A percentile compares a stretch with the other conserved stretches of the same genome.
phyloP scores from a whole-genome alignment of 495 filamentous ascomycete genomes.

The Margaritispora aquatica region DNA sequence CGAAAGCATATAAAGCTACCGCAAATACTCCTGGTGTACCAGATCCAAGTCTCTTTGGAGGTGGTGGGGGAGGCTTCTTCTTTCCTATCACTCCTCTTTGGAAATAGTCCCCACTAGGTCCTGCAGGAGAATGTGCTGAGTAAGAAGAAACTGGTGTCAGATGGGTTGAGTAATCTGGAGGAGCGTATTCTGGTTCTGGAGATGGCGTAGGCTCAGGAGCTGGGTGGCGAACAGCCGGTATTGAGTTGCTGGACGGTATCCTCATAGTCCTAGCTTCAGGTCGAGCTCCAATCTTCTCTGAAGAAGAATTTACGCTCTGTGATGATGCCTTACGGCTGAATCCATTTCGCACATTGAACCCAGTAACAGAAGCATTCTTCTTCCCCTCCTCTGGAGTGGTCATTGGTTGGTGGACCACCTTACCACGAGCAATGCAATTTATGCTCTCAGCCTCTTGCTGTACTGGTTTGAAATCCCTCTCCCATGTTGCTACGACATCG shows the following conservation, averaged over 20 bases:
- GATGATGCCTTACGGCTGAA: slow-evolving; percentile 20
- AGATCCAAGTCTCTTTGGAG: slow-evolving; percentile 24
- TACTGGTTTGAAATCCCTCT: slow-evolving; percentile 54
- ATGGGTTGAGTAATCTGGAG: slow-evolving; percentile 14
- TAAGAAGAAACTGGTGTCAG: slow-evolving; percentile 19
- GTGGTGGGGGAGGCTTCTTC: slow-evolving; percentile 29
- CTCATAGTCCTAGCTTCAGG: slow-evolving; percentile 25
- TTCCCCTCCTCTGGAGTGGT: slow-evolving; percentile 15
- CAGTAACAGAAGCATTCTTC: slow-evolving; percentile 30
- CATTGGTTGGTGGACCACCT: slow-evolving; percentile 52
- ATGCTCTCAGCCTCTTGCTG: slow-evolving; percentile 72
- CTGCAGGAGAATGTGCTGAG: slow-evolving; percentile 18
- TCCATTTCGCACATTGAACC: slow-evolving; percentile 31
- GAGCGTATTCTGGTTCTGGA: slow-evolving; percentile 5
- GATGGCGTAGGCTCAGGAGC: slow-evolving; percentile 8
- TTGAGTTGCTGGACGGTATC: slow-evolving; percentile 18
- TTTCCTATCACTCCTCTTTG: slow-evolving; percentile 19
- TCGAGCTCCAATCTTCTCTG: slow-evolving; percentile 23
- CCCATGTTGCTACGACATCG: slow-evolving; percentile 66
- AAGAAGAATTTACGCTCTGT: slow-evolving; percentile 17
- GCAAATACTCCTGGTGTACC: slow-evolving; percentile 50
- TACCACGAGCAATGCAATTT: slow-evolving; percentile 62
- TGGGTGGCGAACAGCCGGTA: slow-evolving; percentile 2
- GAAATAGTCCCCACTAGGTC: slow-evolving; percentile 21
- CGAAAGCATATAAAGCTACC: slow-evolving; percentile 75